Base-by-base conservation (phyloP, 495 filamentous ascomycete genomes). In the Opeltia flavorubescens region DNA sequence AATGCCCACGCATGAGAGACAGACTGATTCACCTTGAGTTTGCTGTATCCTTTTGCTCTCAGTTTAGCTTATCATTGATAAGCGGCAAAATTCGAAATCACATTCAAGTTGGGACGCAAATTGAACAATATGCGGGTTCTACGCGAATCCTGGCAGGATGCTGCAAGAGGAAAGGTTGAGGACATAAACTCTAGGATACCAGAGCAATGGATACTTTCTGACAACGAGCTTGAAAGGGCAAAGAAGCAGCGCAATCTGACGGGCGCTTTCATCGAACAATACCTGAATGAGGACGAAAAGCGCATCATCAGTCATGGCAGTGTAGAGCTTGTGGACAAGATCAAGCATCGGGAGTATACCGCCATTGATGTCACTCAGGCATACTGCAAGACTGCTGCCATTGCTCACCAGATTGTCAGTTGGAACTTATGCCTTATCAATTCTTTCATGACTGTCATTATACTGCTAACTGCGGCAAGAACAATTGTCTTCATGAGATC, bases 381-480 rank as follows among this genome's bases (percentile, higher is more conserved):
- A 4, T 72, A 69, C 41, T 60, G 67, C n/a, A 56, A 62, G n/a
- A 51, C 65, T 1, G 68, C 69, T 6, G 64, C 55, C 0, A 40
- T 71, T 18, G 66, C 70, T 9, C 65, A 69, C 23, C 66, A 67
- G 47, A 53, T 72, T 26, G 63, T 66, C 28, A 35, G 48, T 45
- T 5, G 9, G 4, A 5, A 5, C 23, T 20, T 23, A 18, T 47
- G 28, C 18, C 30, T 20, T n/a, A n/a, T n/a, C n/a, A n/a, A n/a
- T 34, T 1, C 20, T 52, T 7, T 43, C 28, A 33, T 29, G 25
- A 23, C 24, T 26, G 17, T 12, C 25, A 21, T 40, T 11, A 13
- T 18, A 17, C 38, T 36, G 6, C 29, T 21, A 9, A 18, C 12
- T 24, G 2, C 15, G 9, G 25, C 7, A 18, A 56, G 54, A 54